These are phyloP conservation scores for Pyricularia pennisetigena DNA, from an alignment of 2,329 filamentous ascomycete genomes.

Conservation along the genomic window DNA sequence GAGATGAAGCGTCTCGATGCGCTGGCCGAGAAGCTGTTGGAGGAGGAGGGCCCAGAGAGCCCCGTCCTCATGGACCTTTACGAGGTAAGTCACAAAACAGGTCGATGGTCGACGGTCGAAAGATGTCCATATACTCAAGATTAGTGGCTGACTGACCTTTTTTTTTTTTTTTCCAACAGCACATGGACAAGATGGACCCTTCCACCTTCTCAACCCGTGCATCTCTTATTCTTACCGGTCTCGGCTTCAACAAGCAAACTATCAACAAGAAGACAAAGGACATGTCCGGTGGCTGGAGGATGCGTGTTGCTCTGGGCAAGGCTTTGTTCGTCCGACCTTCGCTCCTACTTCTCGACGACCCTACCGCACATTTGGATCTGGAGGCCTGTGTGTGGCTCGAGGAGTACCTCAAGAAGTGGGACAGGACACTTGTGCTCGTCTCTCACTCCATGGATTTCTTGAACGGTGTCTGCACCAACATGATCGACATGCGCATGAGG, in stretches of 20 bases:
- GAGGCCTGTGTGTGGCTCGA: slow-evolving; percentile 99
- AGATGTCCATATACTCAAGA: background rate
- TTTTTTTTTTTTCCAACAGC: slow-evolving; percentile 39
- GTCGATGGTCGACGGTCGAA: no score
- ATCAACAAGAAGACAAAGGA: slow-evolving; percentile 99
- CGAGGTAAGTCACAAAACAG: slow-evolving; percentile 60
- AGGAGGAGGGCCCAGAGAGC: slow-evolving; percentile 85
- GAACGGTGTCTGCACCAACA: slow-evolving; percentile 95
- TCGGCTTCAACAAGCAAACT: slow-evolving; percentile 97
- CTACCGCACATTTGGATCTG: slow-evolving; percentile 96
- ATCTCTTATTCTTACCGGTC: slow-evolving; percentile 93
- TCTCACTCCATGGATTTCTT: slow-evolving; percentile 99
- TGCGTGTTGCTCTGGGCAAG: slow-evolving; percentile 96
- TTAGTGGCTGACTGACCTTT: background rate
- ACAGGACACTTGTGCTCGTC: slow-evolving; percentile 89
- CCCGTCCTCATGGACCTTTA: slow-evolving; percentile 89
- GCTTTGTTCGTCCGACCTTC: slow-evolving; percentile 98
- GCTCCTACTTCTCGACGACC: slow-evolving; percentile 91
- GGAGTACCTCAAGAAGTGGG: slow-evolving; percentile 99
- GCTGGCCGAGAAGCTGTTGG: slow-evolving; percentile 80
- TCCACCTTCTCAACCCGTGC: slow-evolving; percentile 94
- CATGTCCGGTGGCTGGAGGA: slow-evolving; percentile 99
- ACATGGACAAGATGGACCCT: slow-evolving; percentile 98
- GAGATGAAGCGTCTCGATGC: slow-evolving; percentile 87
- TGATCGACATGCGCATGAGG: slow-evolving; percentile 95